Evolutionary conservation across 257 asterid species (phyloP).

Genomic region (Schizonepeta tenuifolia): DNA sequence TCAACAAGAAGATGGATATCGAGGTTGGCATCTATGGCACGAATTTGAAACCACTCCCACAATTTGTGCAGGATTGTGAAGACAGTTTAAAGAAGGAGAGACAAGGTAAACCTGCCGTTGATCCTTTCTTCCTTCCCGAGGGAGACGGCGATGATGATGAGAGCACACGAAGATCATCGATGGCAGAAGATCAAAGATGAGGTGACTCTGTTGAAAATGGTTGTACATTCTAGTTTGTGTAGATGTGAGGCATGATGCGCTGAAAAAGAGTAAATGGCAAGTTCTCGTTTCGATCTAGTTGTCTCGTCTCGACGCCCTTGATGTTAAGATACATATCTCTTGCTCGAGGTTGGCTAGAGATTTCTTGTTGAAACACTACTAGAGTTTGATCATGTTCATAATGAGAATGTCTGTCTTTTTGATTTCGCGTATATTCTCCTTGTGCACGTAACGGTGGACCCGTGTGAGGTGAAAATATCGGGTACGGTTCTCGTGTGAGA

Average conservation of each 20-base stretch:
- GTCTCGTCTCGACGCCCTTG: background rate
- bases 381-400: background rate
- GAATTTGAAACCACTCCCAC: conserved; percentile 44
- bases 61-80: conserved; percentile 49
- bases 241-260: background rate
- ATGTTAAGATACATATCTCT: background rate
- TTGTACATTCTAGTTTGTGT: background rate
- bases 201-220: conserved; percentile 21
- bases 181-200: conserved; percentile 40
- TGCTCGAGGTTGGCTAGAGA: background rate
- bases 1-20: conserved; percentile 45
- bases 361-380: background rate
- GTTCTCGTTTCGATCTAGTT: background rate
- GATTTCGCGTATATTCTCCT: background rate
- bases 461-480: no score
- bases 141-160: conserved; percentile 27
- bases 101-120: conserved; percentile 38
- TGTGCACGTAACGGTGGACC: no score
- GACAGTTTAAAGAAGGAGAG: conserved; percentile 49
- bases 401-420: background rate
- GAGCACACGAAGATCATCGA: conserved; percentile 41
- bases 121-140: conserved; percentile 45
- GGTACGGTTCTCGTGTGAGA: no score
- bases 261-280: background rate
- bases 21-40: conserved; percentile 51